These are phyloP conservation scores for Boletus vermiculosoides DNA, from an alignment of 768 basidiomycete species.

Conservation along the genomic window DNA sequence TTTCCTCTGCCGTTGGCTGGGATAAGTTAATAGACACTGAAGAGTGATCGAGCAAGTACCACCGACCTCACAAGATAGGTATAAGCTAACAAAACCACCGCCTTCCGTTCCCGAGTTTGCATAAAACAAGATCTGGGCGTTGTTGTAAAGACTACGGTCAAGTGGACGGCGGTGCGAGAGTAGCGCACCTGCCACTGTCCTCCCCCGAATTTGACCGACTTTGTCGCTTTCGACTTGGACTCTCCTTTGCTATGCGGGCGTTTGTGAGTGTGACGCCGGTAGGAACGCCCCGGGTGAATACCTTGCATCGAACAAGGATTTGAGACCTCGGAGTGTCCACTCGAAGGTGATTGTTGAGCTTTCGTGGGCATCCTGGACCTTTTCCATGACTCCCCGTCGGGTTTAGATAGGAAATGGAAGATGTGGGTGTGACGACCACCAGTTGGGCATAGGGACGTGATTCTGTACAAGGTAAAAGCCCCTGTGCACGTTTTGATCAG, in stretches of 20 bases:
- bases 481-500: background rate
- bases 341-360: constrained; percentile 62
- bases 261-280: background rate
- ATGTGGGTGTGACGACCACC: too few species aligned
- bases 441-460: background rate
- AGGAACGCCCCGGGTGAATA: constrained; percentile 13
- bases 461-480: background rate
- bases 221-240: constrained; percentile 72
- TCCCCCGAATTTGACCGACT: constrained; percentile 73
- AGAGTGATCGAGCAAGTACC: background rate
- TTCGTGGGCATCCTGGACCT: constrained; percentile 45
- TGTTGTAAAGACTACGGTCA: background rate
- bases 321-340: constrained; percentile 74
- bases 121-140: constrained; percentile 73
- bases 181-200: constrained; percentile 66
- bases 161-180: background rate
- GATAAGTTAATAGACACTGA: constrained; percentile 6
- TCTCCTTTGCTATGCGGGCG: constrained; percentile 57
- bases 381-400: constrained; percentile 26
- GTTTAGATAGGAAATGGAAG: too few species aligned
- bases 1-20: constrained; percentile 78
- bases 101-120: constrained; percentile 72
- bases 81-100: constrained; percentile 66
- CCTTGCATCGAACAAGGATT: constrained; percentile 72
- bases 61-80: constrained; percentile 78